These are phyloP conservation scores for Tolypocladium capitatum DNA, from an alignment of 2,329 filamentous ascomycete species.

Conservation along the genomic window DNA sequence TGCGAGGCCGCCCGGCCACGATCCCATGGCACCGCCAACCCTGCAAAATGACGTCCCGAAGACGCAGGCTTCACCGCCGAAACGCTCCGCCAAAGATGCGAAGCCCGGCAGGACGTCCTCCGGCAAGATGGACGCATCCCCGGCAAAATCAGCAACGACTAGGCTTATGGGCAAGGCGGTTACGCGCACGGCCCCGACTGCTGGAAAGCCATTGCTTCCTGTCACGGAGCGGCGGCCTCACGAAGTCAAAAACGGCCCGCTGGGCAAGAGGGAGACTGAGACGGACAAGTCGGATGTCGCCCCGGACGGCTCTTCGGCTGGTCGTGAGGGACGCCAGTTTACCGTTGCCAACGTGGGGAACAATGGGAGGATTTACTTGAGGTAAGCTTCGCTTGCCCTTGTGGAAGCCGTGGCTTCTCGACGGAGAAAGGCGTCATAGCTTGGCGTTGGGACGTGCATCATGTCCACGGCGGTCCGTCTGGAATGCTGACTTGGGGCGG, in stretches of 20 bases:
- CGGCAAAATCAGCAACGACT: conserved; percentile 3
- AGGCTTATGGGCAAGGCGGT: conserved; percentile 2
- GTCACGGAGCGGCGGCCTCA: conserved; percentile 32
- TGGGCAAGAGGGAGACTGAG: conserved; percentile 39
- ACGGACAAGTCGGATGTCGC: conserved; percentile 40
- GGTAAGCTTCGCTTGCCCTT: conserved; percentile 35
- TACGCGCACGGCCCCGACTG: conserved; percentile 7
- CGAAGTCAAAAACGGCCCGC: conserved; percentile 22
- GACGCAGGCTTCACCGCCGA: conserved; percentile 3
- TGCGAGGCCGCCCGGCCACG: conserved; percentile 6
- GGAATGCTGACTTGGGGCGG: conserved; percentile 9
- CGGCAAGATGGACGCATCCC: conserved; percentile 4
- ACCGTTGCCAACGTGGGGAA: conserved; percentile 72
- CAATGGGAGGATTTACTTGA: conserved; percentile 70
- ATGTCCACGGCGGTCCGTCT: background rate
- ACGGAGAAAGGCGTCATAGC: background rate
- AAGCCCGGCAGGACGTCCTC: conserved; percentile 2
- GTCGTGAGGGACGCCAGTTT: conserved; percentile 58
- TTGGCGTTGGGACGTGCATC: background rate
- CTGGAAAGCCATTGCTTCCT: conserved; percentile 27
- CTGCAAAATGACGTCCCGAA: background rate
- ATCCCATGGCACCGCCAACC: background rate
- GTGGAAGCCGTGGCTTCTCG: background rate
- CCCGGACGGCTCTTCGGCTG: conserved; percentile 47
- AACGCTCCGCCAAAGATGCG: conserved; percentile 2